Evolutionary conservation across 2,329 filamentous ascomycete genomes (phyloP).

Genomic region (Exserohilum rostratum): DNA sequence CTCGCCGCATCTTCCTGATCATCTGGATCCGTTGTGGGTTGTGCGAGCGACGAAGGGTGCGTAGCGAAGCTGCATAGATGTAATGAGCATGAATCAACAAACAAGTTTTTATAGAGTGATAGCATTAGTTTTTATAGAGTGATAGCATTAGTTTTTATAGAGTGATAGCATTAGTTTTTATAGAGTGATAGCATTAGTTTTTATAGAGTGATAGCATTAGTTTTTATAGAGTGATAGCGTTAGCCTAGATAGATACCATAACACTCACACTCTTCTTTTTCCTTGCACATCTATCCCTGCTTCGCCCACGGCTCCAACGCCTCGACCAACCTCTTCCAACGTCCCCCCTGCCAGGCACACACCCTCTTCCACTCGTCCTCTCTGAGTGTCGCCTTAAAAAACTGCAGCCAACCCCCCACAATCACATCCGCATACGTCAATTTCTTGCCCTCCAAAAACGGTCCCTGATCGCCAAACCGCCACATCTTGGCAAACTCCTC

Average conservation of each 20-base stretch:
- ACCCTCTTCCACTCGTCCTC: slow-evolving; percentile 59
- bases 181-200: neutral
- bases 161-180: neutral
- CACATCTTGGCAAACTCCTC: slow-evolving; percentile 54
- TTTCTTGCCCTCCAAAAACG: slow-evolving; percentile 56
- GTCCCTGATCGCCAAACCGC: slow-evolving; percentile 47
- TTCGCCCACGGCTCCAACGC: slow-evolving; percentile 1
- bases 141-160: neutral
- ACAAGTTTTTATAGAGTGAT: neutral
- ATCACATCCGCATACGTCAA: slow-evolving; percentile 63
- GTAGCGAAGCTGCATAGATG: neutral
- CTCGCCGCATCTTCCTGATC: slow-evolving; percentile 18
- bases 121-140: no score
- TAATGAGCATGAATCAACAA: neutral
- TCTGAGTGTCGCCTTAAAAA: slow-evolving; percentile 52
- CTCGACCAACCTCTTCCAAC: slow-evolving; percentile 50
- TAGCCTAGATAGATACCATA: neutral
- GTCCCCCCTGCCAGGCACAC: slow-evolving; percentile 56
- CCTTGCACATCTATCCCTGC: neutral
- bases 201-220: neutral
- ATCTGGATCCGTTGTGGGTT: slow-evolving; percentile 38
- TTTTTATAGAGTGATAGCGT: neutral
- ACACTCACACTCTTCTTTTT: neutral
- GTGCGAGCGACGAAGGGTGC: slow-evolving; percentile 28
- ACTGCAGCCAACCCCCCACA: slow-evolving; percentile 62